phyloP scores from a whole-genome alignment of 306 rosid genomes.

The Pueraria montana region DNA sequence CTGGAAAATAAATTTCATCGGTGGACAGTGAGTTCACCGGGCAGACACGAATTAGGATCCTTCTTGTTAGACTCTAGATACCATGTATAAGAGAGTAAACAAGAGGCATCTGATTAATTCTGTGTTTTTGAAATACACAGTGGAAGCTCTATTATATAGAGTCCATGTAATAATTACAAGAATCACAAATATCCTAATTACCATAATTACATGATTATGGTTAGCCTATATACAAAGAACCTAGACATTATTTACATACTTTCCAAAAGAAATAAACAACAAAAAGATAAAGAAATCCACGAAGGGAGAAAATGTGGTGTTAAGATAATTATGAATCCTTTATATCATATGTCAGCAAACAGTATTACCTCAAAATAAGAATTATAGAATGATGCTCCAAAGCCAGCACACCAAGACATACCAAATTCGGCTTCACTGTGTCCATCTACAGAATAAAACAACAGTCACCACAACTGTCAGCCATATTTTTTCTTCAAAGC shows the following conservation, averaged over 20 bases:
- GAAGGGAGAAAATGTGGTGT: neutral
- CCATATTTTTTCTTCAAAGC: slow-evolving; percentile 10
- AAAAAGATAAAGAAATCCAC: slow-evolving; percentile 6
- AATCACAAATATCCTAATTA: neutral
- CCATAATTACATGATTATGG: slow-evolving; percentile 1
- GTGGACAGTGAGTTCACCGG: too few species aligned
- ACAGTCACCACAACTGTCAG: slow-evolving; percentile 10
- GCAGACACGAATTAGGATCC: too few species aligned
- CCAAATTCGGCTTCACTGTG: slow-evolving; percentile 96
- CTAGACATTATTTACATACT: neutral
- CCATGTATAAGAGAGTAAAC: neutral
- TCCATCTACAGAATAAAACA: slow-evolving; percentile 69
- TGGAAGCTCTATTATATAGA: neutral
- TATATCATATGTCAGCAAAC: slow-evolving; percentile 9
- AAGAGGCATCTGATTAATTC: neutral
- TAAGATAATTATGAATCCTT: slow-evolving; percentile 7
- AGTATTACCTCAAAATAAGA: slow-evolving; percentile 83
- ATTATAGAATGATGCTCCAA: slow-evolving; percentile 88
- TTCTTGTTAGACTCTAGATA: neutral
- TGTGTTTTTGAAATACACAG: neutral
- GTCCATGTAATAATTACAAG: too few species aligned
- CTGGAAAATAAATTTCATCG: neutral
- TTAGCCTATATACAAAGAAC: neutral
- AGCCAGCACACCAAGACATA: slow-evolving; percentile 98
- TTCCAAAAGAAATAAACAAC: neutral